Conservation (phyloP, 805 yeast genomes). For the Myxozyma melibiosi region DNA sequence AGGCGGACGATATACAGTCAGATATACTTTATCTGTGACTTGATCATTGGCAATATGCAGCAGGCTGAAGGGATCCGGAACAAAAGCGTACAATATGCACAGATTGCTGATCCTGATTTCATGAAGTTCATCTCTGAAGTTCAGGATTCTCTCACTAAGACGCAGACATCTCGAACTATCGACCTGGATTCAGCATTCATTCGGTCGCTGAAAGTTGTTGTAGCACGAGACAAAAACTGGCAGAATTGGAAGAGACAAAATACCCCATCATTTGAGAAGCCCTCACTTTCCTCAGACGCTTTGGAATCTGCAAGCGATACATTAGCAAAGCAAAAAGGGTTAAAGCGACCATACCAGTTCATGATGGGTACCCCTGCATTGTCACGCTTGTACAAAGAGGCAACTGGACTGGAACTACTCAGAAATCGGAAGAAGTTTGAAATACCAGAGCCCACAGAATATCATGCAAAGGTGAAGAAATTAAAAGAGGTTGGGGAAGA, state of each 20-base stretch:
- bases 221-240: slow-evolving; percentile 40
- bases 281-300: slow-evolving; percentile 11
- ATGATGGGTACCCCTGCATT: slow-evolving; percentile 41
- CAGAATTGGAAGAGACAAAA: slow-evolving; percentile 42
- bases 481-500: slow-evolving; percentile 7
- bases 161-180: slow-evolving; percentile 1
- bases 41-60: slow-evolving; percentile 24
- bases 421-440: slow-evolving; percentile 22
- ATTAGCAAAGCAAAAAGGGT: slow-evolving; percentile 23
- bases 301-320: slow-evolving; percentile 9
- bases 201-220: slow-evolving; percentile 29
- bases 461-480: slow-evolving; percentile 20
- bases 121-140: slow-evolving; percentile 28
- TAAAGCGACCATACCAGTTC: slow-evolving; percentile 37
- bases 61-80: slow-evolving; percentile 16
- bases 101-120: slow-evolving; percentile 29
- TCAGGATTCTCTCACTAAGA: slow-evolving; percentile 3
- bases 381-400: slow-evolving; percentile 45
- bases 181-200: slow-evolving; percentile 31
- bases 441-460: slow-evolving; percentile 37
- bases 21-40: slow-evolving; percentile 38
- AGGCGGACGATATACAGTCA: slow-evolving; percentile 39
- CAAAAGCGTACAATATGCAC: slow-evolving; percentile 34
- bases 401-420: slow-evolving; percentile 47
- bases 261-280: slow-evolving; percentile 37